Evolutionary conservation across 2,329 filamentous ascomycete species (phyloP).

Genomic region (Ophiostoma ulmi): DNA sequence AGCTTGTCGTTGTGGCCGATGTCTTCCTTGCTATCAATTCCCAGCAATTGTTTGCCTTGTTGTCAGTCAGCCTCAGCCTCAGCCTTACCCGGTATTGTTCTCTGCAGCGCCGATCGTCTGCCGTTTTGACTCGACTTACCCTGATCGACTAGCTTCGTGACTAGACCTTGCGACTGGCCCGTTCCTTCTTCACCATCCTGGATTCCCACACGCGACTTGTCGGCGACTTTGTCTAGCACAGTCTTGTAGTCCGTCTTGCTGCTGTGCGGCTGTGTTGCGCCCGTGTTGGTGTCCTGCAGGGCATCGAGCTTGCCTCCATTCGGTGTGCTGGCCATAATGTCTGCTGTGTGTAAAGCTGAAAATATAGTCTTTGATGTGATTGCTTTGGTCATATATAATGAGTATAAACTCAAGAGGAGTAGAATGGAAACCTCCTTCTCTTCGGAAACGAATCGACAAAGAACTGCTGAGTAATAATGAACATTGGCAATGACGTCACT

Average conservation of each 20-base stretch:
- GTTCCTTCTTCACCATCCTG: slow-evolving; percentile 16
- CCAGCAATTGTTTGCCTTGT: slow-evolving; percentile 39
- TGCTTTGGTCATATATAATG: not conserved
- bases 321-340: not conserved
- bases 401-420: not conserved
- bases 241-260: slow-evolving; percentile 37
- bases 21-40: slow-evolving; percentile 25
- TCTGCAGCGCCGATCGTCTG: not conserved
- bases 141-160: slow-evolving; percentile 38
- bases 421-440: not conserved
- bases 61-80: not conserved
- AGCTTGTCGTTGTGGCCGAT: slow-evolving; percentile 23
- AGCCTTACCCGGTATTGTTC: not conserved
- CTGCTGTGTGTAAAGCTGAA: not conserved
- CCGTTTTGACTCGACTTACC: slow-evolving; percentile 32
- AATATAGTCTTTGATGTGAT: not conserved
- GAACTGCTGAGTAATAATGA: not conserved
- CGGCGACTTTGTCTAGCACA: slow-evolving; percentile 42
- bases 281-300: not conserved
- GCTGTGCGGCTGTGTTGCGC: not conserved
- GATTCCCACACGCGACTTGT: slow-evolving; percentile 31
- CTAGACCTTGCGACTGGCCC: slow-evolving; percentile 29
- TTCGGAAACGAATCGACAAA: not conserved
- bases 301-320: not conserved
- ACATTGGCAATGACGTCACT: slow-evolving; percentile 1